A percentile compares a stretch with the other conserved stretches of the same genome.
phyloP scores from a whole-genome alignment of 352 stramenopile species.

The Saprolegnia diclina region DNA sequence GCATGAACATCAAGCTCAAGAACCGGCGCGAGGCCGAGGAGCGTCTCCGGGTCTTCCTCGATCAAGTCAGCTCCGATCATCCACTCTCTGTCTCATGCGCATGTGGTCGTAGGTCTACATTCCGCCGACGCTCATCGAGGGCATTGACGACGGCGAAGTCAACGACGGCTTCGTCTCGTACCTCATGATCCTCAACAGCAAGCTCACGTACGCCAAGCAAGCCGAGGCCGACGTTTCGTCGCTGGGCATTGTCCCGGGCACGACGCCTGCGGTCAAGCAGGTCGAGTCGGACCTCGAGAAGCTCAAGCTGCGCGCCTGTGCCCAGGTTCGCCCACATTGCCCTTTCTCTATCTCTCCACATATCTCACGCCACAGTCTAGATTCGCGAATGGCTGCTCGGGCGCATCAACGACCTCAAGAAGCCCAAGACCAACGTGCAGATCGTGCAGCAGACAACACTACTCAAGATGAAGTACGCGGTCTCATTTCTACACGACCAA shows the following conservation, averaged over 20 bases:
- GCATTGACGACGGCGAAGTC: conserved; percentile 92
- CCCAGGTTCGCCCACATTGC: conserved; percentile 29
- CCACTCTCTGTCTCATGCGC: neutral
- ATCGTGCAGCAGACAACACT: conserved; percentile 97
- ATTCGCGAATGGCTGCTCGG: conserved; percentile 93
- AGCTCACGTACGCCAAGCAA: conserved; percentile 85
- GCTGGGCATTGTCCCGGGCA: conserved; percentile 80
- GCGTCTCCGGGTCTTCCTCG: conserved; percentile 91
- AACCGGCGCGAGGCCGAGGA: conserved; percentile 94
- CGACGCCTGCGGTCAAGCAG: conserved; percentile 90
- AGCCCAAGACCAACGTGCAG: conserved; percentile 97
- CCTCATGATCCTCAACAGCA: conserved; percentile 90
- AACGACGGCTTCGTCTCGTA: conserved; percentile 92
- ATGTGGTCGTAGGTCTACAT: conserved; percentile 36
- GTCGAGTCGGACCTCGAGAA: conserved; percentile 90
- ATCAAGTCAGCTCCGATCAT: conserved; percentile 76
- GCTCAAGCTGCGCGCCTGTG: conserved; percentile 66
- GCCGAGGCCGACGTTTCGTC: conserved; percentile 58
- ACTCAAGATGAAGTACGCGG: conserved; percentile 93
- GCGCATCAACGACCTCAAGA: conserved; percentile 91
- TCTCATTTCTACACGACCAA: conserved; percentile 93
- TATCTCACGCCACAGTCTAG: conserved; percentile 27
- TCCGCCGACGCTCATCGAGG: conserved; percentile 87
- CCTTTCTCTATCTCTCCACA: neutral
- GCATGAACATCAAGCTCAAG: conserved; percentile 90